Base-by-base conservation (phyloP, 495 filamentous ascomycete species). In the Articulospora tetracladia region DNA sequence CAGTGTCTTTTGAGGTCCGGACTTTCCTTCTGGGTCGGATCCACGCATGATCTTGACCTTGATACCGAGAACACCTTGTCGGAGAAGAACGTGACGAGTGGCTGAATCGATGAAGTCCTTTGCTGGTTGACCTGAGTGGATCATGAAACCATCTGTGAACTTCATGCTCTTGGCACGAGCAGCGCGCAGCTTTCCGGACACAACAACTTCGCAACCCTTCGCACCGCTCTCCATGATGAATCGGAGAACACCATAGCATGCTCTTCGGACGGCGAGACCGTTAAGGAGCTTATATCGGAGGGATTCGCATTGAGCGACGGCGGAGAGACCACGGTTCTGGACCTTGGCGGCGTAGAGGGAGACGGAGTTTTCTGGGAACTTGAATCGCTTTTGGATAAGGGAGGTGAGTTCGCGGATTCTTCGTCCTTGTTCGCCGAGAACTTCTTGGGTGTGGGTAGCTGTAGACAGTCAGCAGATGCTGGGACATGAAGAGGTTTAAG, bases 21-120 rank as follows among this genome's bases (percentile, higher is more conserved):
- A 83, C 87, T 98, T 98, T 85, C 93, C 93, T 82, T 98, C 94
- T 73, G 95, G 94, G 82, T 98, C 94, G 72, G 89, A 94, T 72
- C 95, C 95, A 76, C 94, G 94, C 94, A 98, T 98, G 83, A 98
- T 98, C 92, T 98, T 98, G 75, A 98, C 94, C 85, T 98, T 98
- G 86, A 98, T 98, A 81, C 94, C 94, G 60, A 98, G 85, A 66
- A 98, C 94, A 88, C 94, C 94, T 83, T 98, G 94, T 79, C 94
- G 90, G 74, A 98, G 92, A 60, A 98, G 92, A 67, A 98, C 94
- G 90, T 98, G 94, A 69, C 94, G 93, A 69, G 92, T 97, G 63
- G 94, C 95, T 72, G 79, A 85, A 84, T 98, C 94, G 78, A 98
- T 98, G 84, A 98, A 98, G 80, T 98, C 94, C 80, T 94, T 93